Conservation (phyloP, 352 stramenopile species). For the Phytophthora podocarpi region DNA sequence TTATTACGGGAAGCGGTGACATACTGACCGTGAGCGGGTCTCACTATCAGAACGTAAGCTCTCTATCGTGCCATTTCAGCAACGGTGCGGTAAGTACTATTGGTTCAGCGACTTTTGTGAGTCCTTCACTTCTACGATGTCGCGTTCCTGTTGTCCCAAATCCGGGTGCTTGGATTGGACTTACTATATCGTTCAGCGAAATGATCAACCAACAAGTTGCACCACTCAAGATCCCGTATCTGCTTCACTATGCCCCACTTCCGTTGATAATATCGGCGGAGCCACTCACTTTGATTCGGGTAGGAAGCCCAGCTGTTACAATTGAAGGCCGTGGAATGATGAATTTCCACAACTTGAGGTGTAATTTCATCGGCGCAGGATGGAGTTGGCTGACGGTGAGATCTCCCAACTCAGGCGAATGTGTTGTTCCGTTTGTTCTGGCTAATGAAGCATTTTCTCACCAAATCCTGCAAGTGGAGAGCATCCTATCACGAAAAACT, state of each 20-base stretch:
- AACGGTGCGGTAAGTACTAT: conserved; percentile 6
- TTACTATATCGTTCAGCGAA: conserved; percentile 29
- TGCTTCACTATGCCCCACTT: conserved; percentile 38
- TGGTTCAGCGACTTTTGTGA: conserved; percentile 23
- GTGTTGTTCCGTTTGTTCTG: conserved; percentile 26
- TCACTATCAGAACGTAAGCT: conserved; percentile 35
- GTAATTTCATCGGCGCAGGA: conserved; percentile 32
- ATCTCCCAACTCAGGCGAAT: conserved; percentile 15
- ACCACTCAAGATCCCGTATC: conserved; percentile 11
- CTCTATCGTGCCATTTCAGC: conserved; percentile 40
- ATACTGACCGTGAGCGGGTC: conserved; percentile 33
- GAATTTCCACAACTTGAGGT: conserved; percentile 29
- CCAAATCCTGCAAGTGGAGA: conserved; percentile 33
- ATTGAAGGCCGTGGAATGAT: conserved; percentile 29
- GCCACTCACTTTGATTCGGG: conserved; percentile 14
- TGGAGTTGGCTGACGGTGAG: conserved; percentile 13
- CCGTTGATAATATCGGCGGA: conserved; percentile 28
- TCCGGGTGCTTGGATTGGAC: conserved; percentile 32
- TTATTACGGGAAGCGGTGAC: conserved; percentile 34
- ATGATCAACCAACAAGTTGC: neutral
- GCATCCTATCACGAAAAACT: conserved; percentile 5
- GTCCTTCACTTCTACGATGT: conserved; percentile 34
- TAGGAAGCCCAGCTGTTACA: conserved; percentile 20
- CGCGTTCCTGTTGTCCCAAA: conserved; percentile 29
- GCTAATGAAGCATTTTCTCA: conserved; percentile 10